phyloP scores from a whole-genome alignment of 441 rosid species.

The Syzygium syzygioides region DNA sequence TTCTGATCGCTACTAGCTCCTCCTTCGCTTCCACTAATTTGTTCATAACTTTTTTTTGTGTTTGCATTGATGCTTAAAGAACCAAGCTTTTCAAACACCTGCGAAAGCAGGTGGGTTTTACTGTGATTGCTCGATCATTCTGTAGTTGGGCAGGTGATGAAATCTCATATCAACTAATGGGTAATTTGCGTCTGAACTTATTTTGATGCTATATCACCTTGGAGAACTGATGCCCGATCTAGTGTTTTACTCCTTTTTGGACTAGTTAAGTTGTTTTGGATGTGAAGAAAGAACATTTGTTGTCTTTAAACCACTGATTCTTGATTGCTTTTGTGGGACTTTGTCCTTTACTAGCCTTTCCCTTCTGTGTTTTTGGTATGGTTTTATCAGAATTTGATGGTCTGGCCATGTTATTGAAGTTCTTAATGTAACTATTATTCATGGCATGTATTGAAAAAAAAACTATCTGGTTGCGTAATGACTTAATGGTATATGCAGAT shows the following conservation, averaged over 20 bases:
- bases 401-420: background rate
- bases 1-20: slow-evolving; percentile 38
- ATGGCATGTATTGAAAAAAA: background rate
- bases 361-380: background rate
- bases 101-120: background rate
- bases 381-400: background rate
- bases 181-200: slow-evolving; percentile 40
- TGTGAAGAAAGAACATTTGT: background rate
- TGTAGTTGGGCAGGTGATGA: slow-evolving; percentile 26
- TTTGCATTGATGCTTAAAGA: background rate
- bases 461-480: background rate
- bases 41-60: background rate
- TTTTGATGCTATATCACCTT: slow-evolving; percentile 4
- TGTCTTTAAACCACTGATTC: background rate
- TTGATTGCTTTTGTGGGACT: background rate
- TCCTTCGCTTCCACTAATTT: background rate
- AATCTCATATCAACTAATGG: slow-evolving; percentile 27
- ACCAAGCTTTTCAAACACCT: background rate
- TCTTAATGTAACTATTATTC: background rate
- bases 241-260: background rate
- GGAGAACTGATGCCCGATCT: slow-evolving; percentile 3
- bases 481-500: background rate
- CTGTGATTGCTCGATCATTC: background rate
- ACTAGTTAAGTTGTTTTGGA: background rate
- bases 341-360: background rate